Base-by-base conservation (phyloP, 2,329 filamentous ascomycete genomes). In the Colletotrichum costaricense region DNA sequence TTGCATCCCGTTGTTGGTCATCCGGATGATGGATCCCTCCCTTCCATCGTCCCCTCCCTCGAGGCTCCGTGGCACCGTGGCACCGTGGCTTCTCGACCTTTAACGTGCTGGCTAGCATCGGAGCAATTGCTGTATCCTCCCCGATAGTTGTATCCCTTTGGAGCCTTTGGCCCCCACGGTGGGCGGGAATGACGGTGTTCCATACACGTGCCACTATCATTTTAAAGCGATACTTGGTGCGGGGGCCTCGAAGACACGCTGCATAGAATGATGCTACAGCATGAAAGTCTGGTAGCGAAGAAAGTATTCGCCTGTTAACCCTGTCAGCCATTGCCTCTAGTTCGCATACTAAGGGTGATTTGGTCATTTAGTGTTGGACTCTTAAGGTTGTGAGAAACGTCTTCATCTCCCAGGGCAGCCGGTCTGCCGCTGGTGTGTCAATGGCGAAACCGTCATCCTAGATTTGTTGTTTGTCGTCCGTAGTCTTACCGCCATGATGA, bases 391-490 rank as follows among this genome's bases (percentile, higher is more conserved):
- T n/a, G 42, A 49, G 28, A 35, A 35, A 55, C 62, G 54, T 30
- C 62, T 64, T 38, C 52, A 64, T 64, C 19, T 64, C 62, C 62
- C 49, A 26, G 28, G 62, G 35, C 8, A 38, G n/a, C 9, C 46
- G 22, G 35, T 22, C 8, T 49, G 42, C 42, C 42, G 42, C 42
- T 49, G 42, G 42, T 49, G 42, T 49, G 42, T 49, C 42, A 49
- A 49, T 49, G 42, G 42, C 42, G 42, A 49, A 49, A 49, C 42
- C 42, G 19, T 49, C 42, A 49, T 19, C 16, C 42, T 49, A 19
- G 16, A 19, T 49, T 9, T 49, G 42, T 49, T 9, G 42, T 49
- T 49, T n/a, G 19, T 49, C 42, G 42, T 49, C 42, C 16, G 9
- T 8, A 19, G 42, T 19, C 19, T 49, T 49, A 7, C 42, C 42